Conservation (phyloP, 179 eudicot species). For the Corrigiola litoralis region DNA sequence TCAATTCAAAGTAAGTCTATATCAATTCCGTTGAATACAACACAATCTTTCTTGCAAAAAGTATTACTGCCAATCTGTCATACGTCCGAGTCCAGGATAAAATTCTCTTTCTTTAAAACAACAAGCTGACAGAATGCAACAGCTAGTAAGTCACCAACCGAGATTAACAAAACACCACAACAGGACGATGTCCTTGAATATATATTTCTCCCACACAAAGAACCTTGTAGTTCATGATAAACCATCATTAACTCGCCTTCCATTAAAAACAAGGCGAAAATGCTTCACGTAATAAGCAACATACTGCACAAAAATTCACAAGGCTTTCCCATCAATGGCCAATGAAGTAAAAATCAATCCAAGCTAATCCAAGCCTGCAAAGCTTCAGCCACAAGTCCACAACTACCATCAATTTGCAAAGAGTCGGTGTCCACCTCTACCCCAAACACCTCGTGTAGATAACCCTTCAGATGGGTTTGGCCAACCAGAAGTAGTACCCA, state of each 20-base stretch:
- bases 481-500: slow-evolving; percentile 22
- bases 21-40: too few species aligned
- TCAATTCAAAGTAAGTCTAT: too few species aligned
- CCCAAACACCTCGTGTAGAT: slow-evolving; percentile 35
- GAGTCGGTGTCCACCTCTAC: slow-evolving; percentile 32
- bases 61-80: too few species aligned
- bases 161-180: neutral
- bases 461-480: slow-evolving; percentile 27
- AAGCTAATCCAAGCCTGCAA: neutral
- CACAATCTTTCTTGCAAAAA: too few species aligned
- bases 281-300: neutral
- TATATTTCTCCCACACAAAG: slow-evolving; percentile 7
- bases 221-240: slow-evolving; percentile 4
- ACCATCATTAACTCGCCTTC: slow-evolving; percentile 1
- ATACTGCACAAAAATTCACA: slow-evolving; percentile 19
- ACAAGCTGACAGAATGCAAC: too few species aligned
- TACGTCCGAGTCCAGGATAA: too few species aligned
- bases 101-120: too few species aligned
- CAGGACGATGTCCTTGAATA: neutral
- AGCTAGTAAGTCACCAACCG: neutral
- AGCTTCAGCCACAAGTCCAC: neutral
- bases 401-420: slow-evolving; percentile 23
- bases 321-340: neutral
- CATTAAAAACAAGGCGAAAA: slow-evolving; percentile 10
- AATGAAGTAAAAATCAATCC: neutral